Conservation (phyloP, 495 filamentous ascomycete genomes). For the Lichina pygmaea region DNA sequence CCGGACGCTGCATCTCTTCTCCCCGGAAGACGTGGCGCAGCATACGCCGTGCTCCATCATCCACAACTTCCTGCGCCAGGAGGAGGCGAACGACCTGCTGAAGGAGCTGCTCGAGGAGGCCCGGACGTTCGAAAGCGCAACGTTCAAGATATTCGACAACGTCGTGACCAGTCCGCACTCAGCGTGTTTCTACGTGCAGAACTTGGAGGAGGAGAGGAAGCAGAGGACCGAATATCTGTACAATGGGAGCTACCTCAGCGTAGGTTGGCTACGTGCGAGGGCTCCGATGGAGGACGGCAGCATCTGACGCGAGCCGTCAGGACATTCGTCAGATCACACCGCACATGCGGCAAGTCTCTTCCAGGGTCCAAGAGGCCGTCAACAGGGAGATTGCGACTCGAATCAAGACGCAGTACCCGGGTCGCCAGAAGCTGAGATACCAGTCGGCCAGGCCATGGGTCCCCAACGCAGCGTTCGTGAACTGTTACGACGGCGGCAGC, state of each 20-base stretch:
- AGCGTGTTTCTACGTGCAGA: conserved; percentile 53
- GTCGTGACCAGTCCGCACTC: conserved; percentile 63
- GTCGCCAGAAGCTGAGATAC: conserved; percentile 44
- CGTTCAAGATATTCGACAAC: conserved; percentile 68
- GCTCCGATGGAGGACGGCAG: neutral
- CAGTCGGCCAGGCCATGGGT: conserved; percentile 48
- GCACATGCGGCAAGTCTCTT: conserved; percentile 35
- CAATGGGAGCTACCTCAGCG: conserved; percentile 41
- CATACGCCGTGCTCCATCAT: conserved; percentile 76
- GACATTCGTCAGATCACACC: conserved; percentile 53
- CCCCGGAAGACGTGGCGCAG: conserved; percentile 46
- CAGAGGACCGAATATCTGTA: conserved; percentile 66
- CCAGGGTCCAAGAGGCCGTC: conserved; percentile 39
- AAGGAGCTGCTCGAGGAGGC: conserved; percentile 52
- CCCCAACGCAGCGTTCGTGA: conserved; percentile 79
- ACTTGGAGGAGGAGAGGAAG: conserved; percentile 23
- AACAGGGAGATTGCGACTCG: conserved; percentile 43
- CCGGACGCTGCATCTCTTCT: conserved; percentile 53
- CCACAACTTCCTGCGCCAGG: conserved; percentile 58
- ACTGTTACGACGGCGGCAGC: conserved; percentile 58
- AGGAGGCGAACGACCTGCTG: conserved; percentile 45
- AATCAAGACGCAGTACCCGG: conserved; percentile 31
- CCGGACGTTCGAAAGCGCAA: conserved; percentile 38
- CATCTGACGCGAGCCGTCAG: conserved; percentile 7
- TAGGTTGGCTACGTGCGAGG: conserved; percentile 6